phyloP scores from a whole-genome alignment of 2,329 filamentous ascomycete species.

The Trichoderma endophyticum region DNA sequence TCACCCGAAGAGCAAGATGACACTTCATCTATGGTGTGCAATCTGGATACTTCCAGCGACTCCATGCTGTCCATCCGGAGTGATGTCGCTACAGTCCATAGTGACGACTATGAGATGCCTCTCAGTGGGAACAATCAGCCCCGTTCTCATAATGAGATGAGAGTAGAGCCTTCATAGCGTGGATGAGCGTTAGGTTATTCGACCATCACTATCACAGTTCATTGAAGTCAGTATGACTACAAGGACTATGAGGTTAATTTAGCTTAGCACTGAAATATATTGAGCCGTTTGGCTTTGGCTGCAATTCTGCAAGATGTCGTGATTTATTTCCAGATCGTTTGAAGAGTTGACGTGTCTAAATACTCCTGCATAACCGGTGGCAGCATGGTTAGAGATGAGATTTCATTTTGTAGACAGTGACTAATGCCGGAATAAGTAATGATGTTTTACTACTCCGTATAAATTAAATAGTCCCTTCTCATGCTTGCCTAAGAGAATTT shows the following conservation, averaged over 20 bases:
- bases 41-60: background rate
- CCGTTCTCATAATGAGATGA: background rate
- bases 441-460: background rate
- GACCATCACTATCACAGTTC: background rate
- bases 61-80: slow-evolving; percentile 27
- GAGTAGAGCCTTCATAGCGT: background rate
- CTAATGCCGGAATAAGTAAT: background rate
- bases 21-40: background rate
- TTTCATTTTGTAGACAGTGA: background rate
- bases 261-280: background rate
- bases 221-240: background rate
- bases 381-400: background rate
- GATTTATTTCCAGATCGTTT: background rate
- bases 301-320: background rate
- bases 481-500: background rate
- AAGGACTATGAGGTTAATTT: background rate
- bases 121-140: background rate
- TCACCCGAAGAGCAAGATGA: background rate
- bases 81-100: slow-evolving; percentile 36
- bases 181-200: background rate
- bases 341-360: background rate
- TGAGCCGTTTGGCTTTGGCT: background rate
- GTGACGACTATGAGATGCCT: slow-evolving; percentile 33
- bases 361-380: background rate
- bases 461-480: background rate